Base-by-base conservation (phyloP, 805 yeast genomes). In the Monosporozyma servazzii region DNA sequence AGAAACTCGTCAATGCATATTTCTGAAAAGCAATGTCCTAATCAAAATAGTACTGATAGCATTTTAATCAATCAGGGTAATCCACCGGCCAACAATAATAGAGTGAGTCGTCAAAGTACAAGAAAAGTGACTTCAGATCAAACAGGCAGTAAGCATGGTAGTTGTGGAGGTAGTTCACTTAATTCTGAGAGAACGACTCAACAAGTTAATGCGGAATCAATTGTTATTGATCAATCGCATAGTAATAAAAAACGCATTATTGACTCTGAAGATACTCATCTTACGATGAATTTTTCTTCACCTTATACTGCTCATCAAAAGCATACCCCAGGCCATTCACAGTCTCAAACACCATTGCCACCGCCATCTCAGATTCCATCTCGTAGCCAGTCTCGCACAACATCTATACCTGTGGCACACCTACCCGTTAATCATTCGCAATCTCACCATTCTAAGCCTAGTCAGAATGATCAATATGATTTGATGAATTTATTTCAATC, bases 401-500 rank as follows among this genome's bases (percentile, higher is more conserved):
- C 44, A 6, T 21, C 27, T 21, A n/a, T 41, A 11, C 44, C 44
- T 10, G 29, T 41, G 15, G 4, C 29, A 13, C 44, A 41, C 8
- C 7, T 11, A 18, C 41, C 41, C 3, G 41, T 20, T n/a, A 30
- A 30, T 39, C 44, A 41, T 21, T 13, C 17, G 3, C 21, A 41
- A 41, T 11, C n/a, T 41, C 44, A 20, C 9, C 44, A 21, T 21
- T 13, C 11, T 5, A 41, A 21, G 15, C 29, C 44, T 9, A 11
- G 2, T 15, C 44, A 21, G 9, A 41, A 41, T 21, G 44, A 41
- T 41, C 29, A 41, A 41, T 29, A 45, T 41, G 86, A 82, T 54
- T 74, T 83, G 10, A 76, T 84, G 9, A 76, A 77, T 13, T 69
- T 48, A 27, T 48, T 48, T 25, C 40, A 41, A 42, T 73, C 81